A percentile compares a stretch with the other conserved stretches of the same genome.
Evolutionary conservation across 768 basidiomycete genomes (phyloP).

Genomic region (Ramaria sp.): DNA sequence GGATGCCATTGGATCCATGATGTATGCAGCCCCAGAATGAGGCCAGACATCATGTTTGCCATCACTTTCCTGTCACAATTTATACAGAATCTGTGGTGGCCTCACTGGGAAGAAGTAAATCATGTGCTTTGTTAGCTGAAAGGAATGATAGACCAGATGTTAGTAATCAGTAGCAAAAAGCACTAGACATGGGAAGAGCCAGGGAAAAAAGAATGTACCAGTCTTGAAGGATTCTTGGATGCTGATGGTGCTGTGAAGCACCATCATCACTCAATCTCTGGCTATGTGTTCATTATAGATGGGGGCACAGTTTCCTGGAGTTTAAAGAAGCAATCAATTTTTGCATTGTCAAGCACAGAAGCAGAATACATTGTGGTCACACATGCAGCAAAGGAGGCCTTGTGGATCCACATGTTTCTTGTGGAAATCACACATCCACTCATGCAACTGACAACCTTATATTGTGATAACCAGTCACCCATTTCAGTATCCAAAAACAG

Average conservation of each 20-base stretch:
- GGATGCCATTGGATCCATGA: constrained; percentile 18
- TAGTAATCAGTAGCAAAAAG: too few relatives aligned
- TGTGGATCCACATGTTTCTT: constrained; percentile 10
- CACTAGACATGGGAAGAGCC: not conserved
- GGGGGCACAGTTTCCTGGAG: not conserved
- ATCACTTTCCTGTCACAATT: too few relatives aligned
- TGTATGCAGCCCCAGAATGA: constrained; percentile 14
- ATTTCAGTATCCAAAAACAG: constrained; percentile 18
- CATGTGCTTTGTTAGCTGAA: too few relatives aligned
- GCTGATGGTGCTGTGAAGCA: not conserved
- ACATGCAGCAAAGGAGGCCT: constrained; percentile 11
- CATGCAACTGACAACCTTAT: constrained; percentile 6
- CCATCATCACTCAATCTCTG: not conserved
- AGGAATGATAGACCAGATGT: too few relatives aligned
- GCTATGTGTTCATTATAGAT: not conserved
- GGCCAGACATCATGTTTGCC: too few relatives aligned
- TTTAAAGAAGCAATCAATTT: not conserved
- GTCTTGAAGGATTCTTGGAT: not conserved
- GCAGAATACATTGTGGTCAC: constrained; percentile 10
- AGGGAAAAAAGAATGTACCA: not conserved
- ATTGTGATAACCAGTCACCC: constrained; percentile 24
- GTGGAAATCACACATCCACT: constrained; percentile 3
- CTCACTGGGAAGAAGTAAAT: too few relatives aligned
- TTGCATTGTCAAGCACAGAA: too few relatives aligned
- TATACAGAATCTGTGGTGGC: too few relatives aligned